A percentile compares a stretch with the other conserved stretches of the same genome.
Conservation (phyloP, 495 filamentous ascomycete genomes). For the Hamigera avellanea region DNA sequence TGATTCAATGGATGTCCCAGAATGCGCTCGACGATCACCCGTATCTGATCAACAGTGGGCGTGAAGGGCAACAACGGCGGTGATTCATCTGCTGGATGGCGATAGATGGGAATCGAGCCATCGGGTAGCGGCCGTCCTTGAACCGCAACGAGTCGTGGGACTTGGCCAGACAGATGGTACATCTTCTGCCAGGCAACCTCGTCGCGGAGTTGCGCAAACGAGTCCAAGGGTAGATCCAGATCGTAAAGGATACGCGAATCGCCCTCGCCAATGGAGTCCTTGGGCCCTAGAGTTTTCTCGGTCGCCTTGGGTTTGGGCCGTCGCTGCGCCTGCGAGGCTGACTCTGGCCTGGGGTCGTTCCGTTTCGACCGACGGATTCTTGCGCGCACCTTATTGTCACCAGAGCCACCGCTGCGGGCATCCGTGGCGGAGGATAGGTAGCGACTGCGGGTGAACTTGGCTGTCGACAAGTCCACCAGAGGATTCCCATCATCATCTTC, state of each 20-base stretch:
- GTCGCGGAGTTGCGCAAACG: slow-evolving; percentile 57
- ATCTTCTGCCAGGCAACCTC: slow-evolving; percentile 89
- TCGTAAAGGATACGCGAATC: slow-evolving; percentile 69
- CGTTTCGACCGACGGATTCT: slow-evolving; percentile 23
- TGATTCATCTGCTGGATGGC: slow-evolving; percentile 86
- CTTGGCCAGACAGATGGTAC: slow-evolving; percentile 84
- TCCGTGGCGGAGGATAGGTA: slow-evolving; percentile 1
- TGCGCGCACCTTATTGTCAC: slow-evolving; percentile 15
- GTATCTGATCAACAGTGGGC: slow-evolving; percentile 54
- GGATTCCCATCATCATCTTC: slow-evolving; percentile 8
- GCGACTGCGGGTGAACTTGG: background rate
- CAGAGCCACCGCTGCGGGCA: slow-evolving; percentile 2
- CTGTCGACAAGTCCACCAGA: slow-evolving; percentile 5
- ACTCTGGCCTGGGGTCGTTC: slow-evolving; percentile 16
- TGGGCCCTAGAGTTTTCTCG: slow-evolving; percentile 17
- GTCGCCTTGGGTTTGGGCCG: slow-evolving; percentile 9
- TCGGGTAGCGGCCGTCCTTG: slow-evolving; percentile 63
- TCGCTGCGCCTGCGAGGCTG: slow-evolving; percentile 2
- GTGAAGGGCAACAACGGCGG: slow-evolving; percentile 70
- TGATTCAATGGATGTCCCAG: slow-evolving; percentile 84
- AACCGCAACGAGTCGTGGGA: slow-evolving; percentile 87
- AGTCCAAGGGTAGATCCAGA: slow-evolving; percentile 42
- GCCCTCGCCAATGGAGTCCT: slow-evolving; percentile 54
- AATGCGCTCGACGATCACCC: slow-evolving; percentile 49
- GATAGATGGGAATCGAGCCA: slow-evolving; percentile 79